Base-by-base conservation (phyloP, 805 yeast species). In the Yarrowia divulgata region DNA sequence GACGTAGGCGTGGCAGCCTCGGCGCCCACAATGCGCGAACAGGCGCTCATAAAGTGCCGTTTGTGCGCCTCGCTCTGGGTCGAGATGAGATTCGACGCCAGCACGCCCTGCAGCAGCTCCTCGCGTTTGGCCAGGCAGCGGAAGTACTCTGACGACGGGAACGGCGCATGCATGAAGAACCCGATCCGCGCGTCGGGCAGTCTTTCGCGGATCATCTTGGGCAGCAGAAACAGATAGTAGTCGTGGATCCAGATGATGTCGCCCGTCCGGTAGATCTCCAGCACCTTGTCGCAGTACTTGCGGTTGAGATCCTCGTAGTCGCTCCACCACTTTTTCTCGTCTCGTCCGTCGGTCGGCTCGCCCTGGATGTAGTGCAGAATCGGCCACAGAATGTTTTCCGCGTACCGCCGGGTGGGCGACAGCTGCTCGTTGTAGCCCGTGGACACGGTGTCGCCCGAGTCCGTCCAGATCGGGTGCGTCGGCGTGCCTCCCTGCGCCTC, bases 211-310 rank as follows among this genome's bases (percentile, higher is more conserved):
- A 93, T 80, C 78, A 93, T 83, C 75, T 90, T 95, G 1, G 98
- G 98, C 70, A 93, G 81, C 54, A 93, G 80, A 71, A 93, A 79
- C 71, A 93, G 80, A 75, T 93, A 91, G 79, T 91, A 93, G 79
- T 93, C 98, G 80, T 93, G 97, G 73, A 93, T 84, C 96, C 97
- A 91, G 69, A 93, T 88, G 48, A 93, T 83, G 77, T 93, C 98
- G 43, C 99, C 99, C 4, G 93, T 91, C 72, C 86, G 79, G 77
- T 93, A 95, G 39, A 90, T 82, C 60, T 85, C 82, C 73, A 87
- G 83, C 72, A 95, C 88, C 74, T 87, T 90, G 70, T 90, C 87
- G 55, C 95, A 93, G 77, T 90, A 95, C 10, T 93, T 93, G 79
- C 92, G 97, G 78, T 95, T 95, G 81, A 93, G 90, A 75, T 85